A percentile compares a stretch with the other conserved stretches of the same genome.
Conservation (phyloP, 768 basidiomycete species). For the Saitozyma podzolica region DNA sequence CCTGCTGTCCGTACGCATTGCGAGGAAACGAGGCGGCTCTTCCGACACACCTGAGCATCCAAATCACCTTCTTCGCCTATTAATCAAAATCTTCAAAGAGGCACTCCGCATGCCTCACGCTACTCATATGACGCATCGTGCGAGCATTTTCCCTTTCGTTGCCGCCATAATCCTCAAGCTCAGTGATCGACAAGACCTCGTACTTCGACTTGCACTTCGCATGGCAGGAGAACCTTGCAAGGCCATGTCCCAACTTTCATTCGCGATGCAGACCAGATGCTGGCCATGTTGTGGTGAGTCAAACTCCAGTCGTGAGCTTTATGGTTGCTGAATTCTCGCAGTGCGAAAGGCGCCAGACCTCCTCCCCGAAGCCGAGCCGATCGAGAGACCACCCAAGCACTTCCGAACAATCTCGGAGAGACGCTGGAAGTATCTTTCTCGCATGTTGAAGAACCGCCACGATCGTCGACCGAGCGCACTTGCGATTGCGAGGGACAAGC, state of each 20-base stretch:
- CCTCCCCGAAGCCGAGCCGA: too few species aligned
- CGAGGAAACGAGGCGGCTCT: not conserved
- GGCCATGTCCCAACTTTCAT: not conserved
- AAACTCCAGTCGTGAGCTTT: too few species aligned
- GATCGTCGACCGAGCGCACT: too few species aligned
- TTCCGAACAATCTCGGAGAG: too few species aligned
- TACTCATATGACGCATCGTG: slow-evolving; percentile 5
- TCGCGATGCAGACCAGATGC: slow-evolving; percentile 1
- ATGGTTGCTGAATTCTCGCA: too few species aligned
- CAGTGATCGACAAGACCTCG: not conserved
- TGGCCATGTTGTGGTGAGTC: slow-evolving; percentile 5
- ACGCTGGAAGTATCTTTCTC: too few species aligned
- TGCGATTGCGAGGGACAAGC: too few species aligned
- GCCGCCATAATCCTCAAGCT: slow-evolving; percentile 4
- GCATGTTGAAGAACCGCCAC: too few species aligned
- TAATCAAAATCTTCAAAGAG: not conserved
- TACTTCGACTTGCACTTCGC: slow-evolving; percentile 3
- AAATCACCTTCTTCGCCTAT: not conserved
- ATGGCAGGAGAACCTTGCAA: slow-evolving; percentile 1
- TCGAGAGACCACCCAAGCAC: too few species aligned
- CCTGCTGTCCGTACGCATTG: slow-evolving; percentile 2
- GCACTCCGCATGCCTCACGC: not conserved
- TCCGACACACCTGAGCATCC: not conserved
- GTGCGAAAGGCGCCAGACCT: too few species aligned
- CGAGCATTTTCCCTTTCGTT: slow-evolving; percentile 5